Evolutionary conservation across 129 eudicot genomes (phyloP).

Genomic region (Centaurea solstitialis): DNA sequence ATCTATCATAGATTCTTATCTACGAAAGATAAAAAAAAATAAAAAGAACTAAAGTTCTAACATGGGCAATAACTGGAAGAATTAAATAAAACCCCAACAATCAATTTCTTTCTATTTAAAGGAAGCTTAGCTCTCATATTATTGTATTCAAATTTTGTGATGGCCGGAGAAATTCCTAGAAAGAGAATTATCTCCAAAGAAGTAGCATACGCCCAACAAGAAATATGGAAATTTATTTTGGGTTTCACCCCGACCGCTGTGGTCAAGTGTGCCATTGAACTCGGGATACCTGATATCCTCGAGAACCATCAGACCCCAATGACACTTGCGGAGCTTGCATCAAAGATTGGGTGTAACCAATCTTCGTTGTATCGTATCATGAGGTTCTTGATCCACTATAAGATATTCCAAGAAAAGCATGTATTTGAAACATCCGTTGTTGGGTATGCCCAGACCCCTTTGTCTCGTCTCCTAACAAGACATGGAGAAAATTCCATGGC

Average conservation of each 20-base stretch:
- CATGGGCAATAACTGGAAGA: neutral
- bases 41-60: neutral
- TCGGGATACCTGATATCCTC: slow-evolving; percentile 51
- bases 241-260: slow-evolving; percentile 60
- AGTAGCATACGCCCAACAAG: no score
- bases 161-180: no score
- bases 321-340: neutral
- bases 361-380: neutral
- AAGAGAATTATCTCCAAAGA: no score
- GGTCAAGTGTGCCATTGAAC: slow-evolving; percentile 62
- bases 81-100: neutral
- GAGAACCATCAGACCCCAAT: slow-evolving; percentile 22
- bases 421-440: no score
- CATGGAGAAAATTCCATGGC: no score
- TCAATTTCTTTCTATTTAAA: neutral
- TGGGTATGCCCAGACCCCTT: no score
- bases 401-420: no score
- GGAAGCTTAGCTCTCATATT: neutral
- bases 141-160: neutral
- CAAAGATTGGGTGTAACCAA: neutral
- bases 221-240: no score
- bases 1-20: no score
- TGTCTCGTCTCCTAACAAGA: no score
- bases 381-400: no score
- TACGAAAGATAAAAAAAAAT: neutral